Percentiles rank a stretch among this genome's conserved stretches.
These are phyloP conservation scores for Fusarium pseudonygamai DNA, from an alignment of 2,329 filamentous ascomycete species.

Conservation along the genomic window DNA sequence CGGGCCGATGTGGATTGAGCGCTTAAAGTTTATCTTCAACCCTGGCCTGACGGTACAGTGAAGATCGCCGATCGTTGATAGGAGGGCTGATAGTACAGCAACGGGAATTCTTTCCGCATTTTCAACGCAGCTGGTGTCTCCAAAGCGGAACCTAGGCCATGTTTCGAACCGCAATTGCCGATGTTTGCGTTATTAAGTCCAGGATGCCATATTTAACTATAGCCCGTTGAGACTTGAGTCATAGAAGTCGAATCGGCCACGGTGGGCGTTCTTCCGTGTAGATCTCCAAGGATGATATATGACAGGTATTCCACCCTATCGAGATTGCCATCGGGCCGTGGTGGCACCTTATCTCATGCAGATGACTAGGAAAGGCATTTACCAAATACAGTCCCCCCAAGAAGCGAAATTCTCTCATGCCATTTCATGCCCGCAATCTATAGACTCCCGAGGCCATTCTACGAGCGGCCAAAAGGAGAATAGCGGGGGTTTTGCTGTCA, in stretches of 20 bases:
- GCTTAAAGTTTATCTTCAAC: background rate
- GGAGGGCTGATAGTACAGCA: background rate
- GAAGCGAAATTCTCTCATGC: accelerated
- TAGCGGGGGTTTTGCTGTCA: background rate
- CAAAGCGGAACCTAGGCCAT: background rate
- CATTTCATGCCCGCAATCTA: accelerated
- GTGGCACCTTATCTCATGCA: background rate
- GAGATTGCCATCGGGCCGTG: background rate
- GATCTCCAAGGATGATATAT: background rate
- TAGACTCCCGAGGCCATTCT: accelerated
- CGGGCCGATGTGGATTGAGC: no score
- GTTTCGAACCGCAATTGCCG: background rate
- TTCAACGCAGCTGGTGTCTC: background rate
- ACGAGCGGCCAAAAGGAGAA: no score
- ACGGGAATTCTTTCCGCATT: background rate
- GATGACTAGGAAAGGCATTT: no score
- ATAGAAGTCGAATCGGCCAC: no score
- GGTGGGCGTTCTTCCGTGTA: no score
- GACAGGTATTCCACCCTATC: background rate
- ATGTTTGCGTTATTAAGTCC: background rate
- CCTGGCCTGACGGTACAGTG: no score
- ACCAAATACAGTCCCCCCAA: no score
- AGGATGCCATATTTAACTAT: no score
- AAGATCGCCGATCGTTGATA: background rate
- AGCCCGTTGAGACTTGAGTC: no score